Conservation (phyloP, 495 filamentous ascomycete genomes). For the Patellaria atrata region DNA sequence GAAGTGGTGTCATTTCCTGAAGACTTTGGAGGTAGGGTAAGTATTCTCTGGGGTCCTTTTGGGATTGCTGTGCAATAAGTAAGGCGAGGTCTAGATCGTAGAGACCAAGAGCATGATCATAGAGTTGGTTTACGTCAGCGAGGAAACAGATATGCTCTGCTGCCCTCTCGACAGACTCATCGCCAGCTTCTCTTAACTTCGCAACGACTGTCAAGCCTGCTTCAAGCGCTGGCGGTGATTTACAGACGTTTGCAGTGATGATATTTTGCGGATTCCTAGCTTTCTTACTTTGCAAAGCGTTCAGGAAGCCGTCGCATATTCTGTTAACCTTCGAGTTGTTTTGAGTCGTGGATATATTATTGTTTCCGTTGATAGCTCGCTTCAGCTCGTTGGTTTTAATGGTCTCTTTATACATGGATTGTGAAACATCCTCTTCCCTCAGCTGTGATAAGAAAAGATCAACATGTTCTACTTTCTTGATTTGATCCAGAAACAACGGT, state of each 20-base stretch:
- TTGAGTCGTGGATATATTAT: background rate
- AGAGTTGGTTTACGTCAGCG: constrained; percentile 83
- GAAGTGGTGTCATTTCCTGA: constrained; percentile 51
- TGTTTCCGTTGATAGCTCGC: background rate
- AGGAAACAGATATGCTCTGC: constrained; percentile 96
- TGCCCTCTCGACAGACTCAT: constrained; percentile 61
- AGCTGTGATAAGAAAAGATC: constrained; percentile 86
- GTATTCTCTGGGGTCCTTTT: constrained; percentile 92
- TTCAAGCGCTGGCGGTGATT: constrained; percentile 76
- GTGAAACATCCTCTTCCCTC: constrained; percentile 86
- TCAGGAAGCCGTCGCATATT: constrained; percentile 76
- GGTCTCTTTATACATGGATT: constrained; percentile 89
- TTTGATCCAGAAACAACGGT: constrained; percentile 66
- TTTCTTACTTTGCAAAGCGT: constrained; percentile 44
- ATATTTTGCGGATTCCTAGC: constrained; percentile 75
- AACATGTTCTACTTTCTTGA: constrained; percentile 70
- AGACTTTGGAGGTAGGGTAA: constrained; percentile 83
- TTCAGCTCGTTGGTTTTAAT: constrained; percentile 10
- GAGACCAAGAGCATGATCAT: constrained; percentile 75
- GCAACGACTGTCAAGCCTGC: constrained; percentile 69
- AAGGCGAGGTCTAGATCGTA: constrained; percentile 85
- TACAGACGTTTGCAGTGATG: constrained; percentile 89
- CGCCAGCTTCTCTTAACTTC: constrained; percentile 44
- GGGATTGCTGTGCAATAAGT: constrained; percentile 85
- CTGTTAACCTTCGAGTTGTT: constrained; percentile 57